Percentiles rank a stretch among this genome's conserved stretches.
These are phyloP conservation scores for Paraconiothyrium sp. DNA, from an alignment of 2,329 filamentous ascomycete species.

Conservation along the genomic window DNA sequence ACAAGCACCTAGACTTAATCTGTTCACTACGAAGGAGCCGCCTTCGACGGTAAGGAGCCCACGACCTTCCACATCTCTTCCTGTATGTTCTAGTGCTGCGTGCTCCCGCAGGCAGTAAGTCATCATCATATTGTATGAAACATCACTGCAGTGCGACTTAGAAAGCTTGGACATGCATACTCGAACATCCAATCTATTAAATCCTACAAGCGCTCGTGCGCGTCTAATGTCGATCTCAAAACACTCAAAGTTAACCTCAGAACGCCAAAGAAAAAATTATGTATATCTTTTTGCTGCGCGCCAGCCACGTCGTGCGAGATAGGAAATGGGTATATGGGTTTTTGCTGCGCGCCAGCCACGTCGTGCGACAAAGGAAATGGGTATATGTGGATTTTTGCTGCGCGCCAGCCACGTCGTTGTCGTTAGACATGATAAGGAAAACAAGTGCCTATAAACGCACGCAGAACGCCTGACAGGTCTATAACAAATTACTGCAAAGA, in stretches of 20 bases:
- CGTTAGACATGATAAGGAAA: neutral
- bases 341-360: conserved; percentile 13
- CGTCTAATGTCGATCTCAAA: neutral
- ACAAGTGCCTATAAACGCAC: neutral
- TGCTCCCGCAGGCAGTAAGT: too few species aligned
- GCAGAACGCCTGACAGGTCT: neutral
- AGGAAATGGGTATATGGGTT: conserved; percentile 2
- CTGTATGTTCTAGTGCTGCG: too few species aligned
- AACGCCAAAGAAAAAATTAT: neutral
- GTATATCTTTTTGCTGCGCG: neutral
- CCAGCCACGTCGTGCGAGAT: neutral
- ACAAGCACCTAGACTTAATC: too few species aligned
- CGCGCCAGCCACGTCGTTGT: conserved; percentile 4
- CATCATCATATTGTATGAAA: too few species aligned
- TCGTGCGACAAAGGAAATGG: conserved; percentile 2
- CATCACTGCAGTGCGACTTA: too few species aligned
- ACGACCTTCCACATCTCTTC: too few species aligned
- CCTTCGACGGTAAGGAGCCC: too few species aligned
- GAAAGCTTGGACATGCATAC: too few species aligned
- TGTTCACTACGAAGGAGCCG: too few species aligned
- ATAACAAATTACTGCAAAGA: neutral
- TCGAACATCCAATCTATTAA: neutral
- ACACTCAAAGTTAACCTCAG: too few species aligned
- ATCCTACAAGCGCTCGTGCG: neutral
- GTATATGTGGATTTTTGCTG: neutral